Base-by-base conservation (phyloP, 2,329 filamentous ascomycete genomes). In the Cytospora piceicola region DNA sequence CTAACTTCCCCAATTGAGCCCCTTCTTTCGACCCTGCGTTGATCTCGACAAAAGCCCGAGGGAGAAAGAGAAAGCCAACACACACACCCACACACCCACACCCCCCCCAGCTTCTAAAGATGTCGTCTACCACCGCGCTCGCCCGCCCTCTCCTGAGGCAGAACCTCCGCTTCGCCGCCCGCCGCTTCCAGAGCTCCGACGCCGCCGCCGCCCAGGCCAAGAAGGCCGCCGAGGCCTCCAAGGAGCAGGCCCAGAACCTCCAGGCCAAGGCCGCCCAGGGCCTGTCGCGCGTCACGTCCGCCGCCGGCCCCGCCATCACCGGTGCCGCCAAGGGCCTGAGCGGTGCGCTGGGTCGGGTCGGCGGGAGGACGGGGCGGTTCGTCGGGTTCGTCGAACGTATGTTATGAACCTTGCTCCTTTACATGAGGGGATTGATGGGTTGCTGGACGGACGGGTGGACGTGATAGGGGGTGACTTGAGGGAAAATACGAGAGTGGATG, bases 371-470 rank as follows among this genome's bases (percentile, higher is more conserved):
- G 69, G 93, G 92, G 74, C 88, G 85, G 79, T 76, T 94, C 72
- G 86, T 97, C 77, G 84, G 83, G 72, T 91, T 94, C 75, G 83
- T 95, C 75, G 92, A 97, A 85, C 90, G 95, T 98, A 87, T 82
- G 93, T 83, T 98, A 87, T 82, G 93, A 83, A 32, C 66, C 34
- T 3, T 32, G n/a, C n/a, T 22, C 17, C 4, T 17, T n/a, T n/a
- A n/a, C n/a, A 15, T 24, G 15, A 6, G 4, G 32, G 29, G 54
- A 22, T 9, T 15, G 15, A 14, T 7, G 39, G 6, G 7, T 17
- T 15, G 27, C 5, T 29, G 27, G 27, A 29, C 5, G 55, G 51
- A 42, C 20, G 20, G 20, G 39, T 3, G n/a, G 46, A 42, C 27
- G 49, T 9, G 34, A 32, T 3, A 55, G 51, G 29, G 22, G 46